These are phyloP conservation scores for Cryptosporidium felis DNA, from an alignment of 169 alveolate species.

Conservation along the genomic window DNA sequence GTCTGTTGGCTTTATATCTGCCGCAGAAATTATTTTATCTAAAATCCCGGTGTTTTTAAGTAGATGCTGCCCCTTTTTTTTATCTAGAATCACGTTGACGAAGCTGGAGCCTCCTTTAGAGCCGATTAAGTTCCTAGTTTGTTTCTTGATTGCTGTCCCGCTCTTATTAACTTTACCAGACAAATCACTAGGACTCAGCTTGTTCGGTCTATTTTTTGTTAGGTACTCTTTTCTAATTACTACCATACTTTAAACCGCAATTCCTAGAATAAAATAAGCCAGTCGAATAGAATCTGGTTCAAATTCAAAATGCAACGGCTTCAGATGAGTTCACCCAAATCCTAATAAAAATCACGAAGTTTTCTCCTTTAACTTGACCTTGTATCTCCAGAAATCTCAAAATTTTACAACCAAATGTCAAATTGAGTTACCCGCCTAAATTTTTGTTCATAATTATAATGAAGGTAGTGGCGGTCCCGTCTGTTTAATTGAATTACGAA, in stretches of 20 bases:
- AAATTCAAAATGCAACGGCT: no score
- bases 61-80: conserved; percentile 97
- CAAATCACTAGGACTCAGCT: not conserved
- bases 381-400: no score
- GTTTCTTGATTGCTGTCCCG: not conserved
- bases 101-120: conserved; percentile 35
- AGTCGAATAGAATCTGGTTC: no score
- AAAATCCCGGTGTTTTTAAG: conserved; percentile 97
- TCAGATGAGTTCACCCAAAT: no score
- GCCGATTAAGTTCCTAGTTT: not conserved
- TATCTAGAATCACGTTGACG: conserved; percentile 84
- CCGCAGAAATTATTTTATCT: conserved; percentile 93
- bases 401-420: no score
- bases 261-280: not conserved
- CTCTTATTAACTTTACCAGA: conserved; percentile 23
- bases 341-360: no score
- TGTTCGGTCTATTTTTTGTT: conserved; percentile 39
- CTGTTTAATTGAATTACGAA: no score
- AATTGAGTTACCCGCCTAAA: no score
- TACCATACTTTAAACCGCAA: not conserved
- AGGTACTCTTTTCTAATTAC: conserved; percentile 59
- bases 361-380: no score
- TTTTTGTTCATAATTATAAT: no score
- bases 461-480: no score
- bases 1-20: conserved; percentile 96